These are phyloP conservation scores for Pythium brassicae DNA, from an alignment of 352 stramenopile genomes.

Conservation along the genomic window DNA sequence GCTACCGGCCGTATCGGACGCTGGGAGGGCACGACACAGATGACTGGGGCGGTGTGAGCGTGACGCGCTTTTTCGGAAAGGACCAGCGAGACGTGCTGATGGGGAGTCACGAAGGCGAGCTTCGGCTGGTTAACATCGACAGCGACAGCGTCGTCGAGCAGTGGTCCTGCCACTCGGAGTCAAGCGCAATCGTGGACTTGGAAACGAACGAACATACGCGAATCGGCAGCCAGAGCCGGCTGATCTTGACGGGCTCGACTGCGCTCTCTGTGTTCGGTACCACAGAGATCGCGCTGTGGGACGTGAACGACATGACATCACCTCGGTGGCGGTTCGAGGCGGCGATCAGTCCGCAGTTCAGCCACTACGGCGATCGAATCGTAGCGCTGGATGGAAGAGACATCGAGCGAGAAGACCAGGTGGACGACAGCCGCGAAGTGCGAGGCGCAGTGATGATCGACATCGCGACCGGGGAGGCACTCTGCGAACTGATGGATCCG, in stretches of 20 bases:
- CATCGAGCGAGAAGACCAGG: constrained; percentile 26
- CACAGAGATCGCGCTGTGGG: constrained; percentile 71
- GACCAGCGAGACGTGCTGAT: constrained; percentile 67
- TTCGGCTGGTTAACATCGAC: constrained; percentile 57
- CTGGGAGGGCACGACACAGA: constrained; percentile 46
- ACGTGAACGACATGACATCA: constrained; percentile 54
- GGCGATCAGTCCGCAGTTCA: constrained; percentile 62
- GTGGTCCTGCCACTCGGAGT: constrained; percentile 71
- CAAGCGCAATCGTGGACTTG: constrained; percentile 60
- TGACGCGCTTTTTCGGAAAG: constrained; percentile 58
- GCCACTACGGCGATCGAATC: constrained; percentile 70
- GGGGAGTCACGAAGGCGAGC: constrained; percentile 68
- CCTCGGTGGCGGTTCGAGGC: constrained; percentile 66
- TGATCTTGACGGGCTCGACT: constrained; percentile 52
- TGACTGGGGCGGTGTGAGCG: constrained; percentile 55
- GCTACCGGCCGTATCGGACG: constrained; percentile 64
- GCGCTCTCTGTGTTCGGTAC: constrained; percentile 43
- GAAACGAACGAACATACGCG: constrained; percentile 66
- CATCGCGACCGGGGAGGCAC: constrained; percentile 53
- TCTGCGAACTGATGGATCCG: constrained; percentile 59
- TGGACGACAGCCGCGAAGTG: constrained; percentile 25
- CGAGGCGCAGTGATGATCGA: constrained; percentile 62
- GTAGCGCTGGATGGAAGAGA: constrained; percentile 56
- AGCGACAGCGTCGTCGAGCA: constrained; percentile 61
- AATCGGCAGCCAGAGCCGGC: constrained; percentile 40